A percentile compares a stretch with the other conserved stretches of the same genome.
phyloP scores from a whole-genome alignment of 1,284 basidiomycete species.

The Apiotrichum montevideense region DNA sequence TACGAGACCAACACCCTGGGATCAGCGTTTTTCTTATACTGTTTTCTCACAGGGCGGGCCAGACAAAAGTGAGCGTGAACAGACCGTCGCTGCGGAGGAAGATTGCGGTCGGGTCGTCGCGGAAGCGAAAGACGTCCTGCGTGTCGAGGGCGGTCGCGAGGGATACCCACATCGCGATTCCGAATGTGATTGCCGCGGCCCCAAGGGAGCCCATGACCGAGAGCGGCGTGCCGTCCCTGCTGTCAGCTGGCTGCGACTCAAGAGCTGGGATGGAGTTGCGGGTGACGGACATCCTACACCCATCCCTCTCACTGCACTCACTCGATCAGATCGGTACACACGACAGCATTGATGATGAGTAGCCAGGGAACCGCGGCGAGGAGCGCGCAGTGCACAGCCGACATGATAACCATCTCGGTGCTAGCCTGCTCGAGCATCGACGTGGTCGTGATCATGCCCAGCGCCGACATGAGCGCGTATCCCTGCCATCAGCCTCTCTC shows the following conservation, averaged over 20 bases:
- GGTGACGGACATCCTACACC: too few relatives aligned
- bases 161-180: conserved; percentile 65
- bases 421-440: conserved; percentile 63
- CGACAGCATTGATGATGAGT: conserved; percentile 67
- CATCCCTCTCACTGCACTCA: conserved; percentile 14
- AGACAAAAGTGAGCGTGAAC: conserved; percentile 72
- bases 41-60: conserved; percentile 66
- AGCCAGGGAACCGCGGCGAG: conserved; percentile 69
- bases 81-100: conserved; percentile 60
- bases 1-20: conserved; percentile 61
- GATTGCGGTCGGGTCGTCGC: conserved; percentile 41
- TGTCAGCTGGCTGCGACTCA: too few relatives aligned
- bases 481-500: conserved; percentile 33
- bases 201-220: conserved; percentile 48
- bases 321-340: conserved; percentile 65
- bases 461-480: conserved; percentile 64
- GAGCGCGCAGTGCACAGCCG: conserved; percentile 62
- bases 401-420: conserved; percentile 60
- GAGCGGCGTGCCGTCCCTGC: conserved; percentile 60
- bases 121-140: conserved; percentile 59
- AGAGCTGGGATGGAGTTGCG: too few relatives aligned
- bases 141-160: conserved; percentile 66
- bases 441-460: conserved; percentile 72
- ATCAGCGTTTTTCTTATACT: not conserved
- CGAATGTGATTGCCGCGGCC: conserved; percentile 59